A percentile compares a stretch with the other conserved stretches of the same genome.
These are phyloP conservation scores for Berberis thunbergii DNA, from an alignment of 164 flowering plant genomes.

Conservation along the genomic window DNA sequence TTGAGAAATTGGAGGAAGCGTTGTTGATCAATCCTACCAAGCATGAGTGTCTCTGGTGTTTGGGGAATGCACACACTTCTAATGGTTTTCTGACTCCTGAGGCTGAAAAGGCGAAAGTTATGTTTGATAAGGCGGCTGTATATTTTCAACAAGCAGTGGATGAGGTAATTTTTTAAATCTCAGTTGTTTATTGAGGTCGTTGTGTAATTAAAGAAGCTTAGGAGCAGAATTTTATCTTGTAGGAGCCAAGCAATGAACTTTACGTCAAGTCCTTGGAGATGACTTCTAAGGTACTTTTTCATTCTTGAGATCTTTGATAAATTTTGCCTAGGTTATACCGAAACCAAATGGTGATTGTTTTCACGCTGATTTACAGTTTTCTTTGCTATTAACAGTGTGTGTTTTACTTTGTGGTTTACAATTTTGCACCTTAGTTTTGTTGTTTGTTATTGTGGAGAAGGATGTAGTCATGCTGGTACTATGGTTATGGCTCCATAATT, in stretches of 20 bases:
- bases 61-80: constrained; percentile 81
- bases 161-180: constrained; percentile 32
- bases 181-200: background rate
- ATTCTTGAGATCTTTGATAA: no score
- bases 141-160: constrained; percentile 64
- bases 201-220: background rate
- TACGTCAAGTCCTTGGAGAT: constrained; percentile 71
- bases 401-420: no score
- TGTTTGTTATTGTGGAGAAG: no score
- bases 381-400: no score
- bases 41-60: constrained; percentile 82
- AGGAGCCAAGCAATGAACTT: constrained; percentile 76
- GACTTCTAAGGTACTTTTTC: constrained; percentile 45
- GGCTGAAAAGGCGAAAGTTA: constrained; percentile 39
- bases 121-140: constrained; percentile 49
- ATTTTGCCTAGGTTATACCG: no score
- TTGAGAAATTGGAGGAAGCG: constrained; percentile 77
- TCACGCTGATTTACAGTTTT: no score
- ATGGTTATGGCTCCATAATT: no score
- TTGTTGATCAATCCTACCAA: constrained; percentile 47
- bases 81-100: constrained; percentile 67
- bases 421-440: no score
- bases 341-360: no score
- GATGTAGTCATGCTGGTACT: no score
- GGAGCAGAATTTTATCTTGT: constrained; percentile 9